These are phyloP conservation scores for Lolium perenne DNA, from an alignment of 176 grass and related monocot genomes.

Conservation along the genomic window DNA sequence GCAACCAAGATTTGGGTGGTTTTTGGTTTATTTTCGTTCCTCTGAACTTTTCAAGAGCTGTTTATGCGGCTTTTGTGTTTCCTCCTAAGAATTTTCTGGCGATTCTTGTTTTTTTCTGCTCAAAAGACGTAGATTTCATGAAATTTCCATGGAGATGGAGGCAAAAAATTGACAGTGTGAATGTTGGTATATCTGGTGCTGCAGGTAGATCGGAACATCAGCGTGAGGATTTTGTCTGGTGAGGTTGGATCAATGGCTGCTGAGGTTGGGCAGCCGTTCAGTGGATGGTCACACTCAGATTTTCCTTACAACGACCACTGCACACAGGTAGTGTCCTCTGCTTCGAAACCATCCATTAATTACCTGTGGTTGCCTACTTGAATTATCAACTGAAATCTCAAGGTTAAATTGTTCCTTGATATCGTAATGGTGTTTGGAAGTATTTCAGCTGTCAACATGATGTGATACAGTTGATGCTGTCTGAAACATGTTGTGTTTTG, in stretches of 20 bases:
- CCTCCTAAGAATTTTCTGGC: not conserved
- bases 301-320: slow-evolving; percentile 37
- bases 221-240: not conserved
- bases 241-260: slow-evolving; percentile 56
- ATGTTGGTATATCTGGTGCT: slow-evolving; percentile 9
- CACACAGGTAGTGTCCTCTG: slow-evolving; percentile 39
- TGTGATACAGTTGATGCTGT: slow-evolving; percentile 12
- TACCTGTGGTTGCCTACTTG: not conserved
- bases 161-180: not conserved
- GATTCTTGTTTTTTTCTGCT: not conserved
- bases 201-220: slow-evolving; percentile 34
- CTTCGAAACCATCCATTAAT: not conserved
- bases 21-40: not conserved
- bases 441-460: slow-evolving; percentile 8
- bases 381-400: not conserved
- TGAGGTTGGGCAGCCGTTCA: slow-evolving; percentile 55
- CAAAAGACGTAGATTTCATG: not conserved
- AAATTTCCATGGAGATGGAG: not conserved
- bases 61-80: not conserved
- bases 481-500: slow-evolving; percentile 9
- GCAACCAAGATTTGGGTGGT: not conserved
- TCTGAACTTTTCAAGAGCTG: not conserved
- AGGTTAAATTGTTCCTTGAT: not conserved
- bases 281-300: slow-evolving; percentile 54
- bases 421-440: not conserved